Evolutionary conservation across 305 asterid genomes (phyloP), one percentile per base, ranked within the genome.

Genomic region (Fraxinus floribunda): DNA sequence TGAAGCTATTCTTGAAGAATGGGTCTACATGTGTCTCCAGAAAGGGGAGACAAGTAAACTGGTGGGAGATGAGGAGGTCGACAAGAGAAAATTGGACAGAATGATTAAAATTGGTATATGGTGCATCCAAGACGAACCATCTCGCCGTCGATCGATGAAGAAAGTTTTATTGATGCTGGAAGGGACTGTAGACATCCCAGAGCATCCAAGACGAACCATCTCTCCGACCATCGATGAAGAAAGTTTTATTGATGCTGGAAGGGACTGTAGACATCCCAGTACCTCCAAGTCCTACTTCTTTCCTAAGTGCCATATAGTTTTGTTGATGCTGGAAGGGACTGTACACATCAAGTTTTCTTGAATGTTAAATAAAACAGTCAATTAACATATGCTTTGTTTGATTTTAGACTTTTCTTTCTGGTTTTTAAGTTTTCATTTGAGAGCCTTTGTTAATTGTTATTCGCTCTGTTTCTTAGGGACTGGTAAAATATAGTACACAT

Each of bases 191-290:
- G 91, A 88, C 0, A 86, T 89, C 8, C 92, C 94, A 2, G 75
- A n/a, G 86, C 84, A 83, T 83, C 26, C 90, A 88, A 78, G 85
- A 85, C 0, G 83, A 84, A 35, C 86, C 87, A 36, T 84, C 89
- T 6, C 84, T 90, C 15, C 90, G 93, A 34, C 93, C 95, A 11
- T 83, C 91, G 0, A 91, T 90, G 93, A 89, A 87, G 70, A 86
- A 85, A 84, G 92, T 86, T 79, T 9, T 91, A 34, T 85, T 86
- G 4, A 89, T 91, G 92, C 81, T 89, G 39, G 92, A 91, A 77
- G 91, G 93, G 30, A 91, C 92, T 35, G 89, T 88, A 7, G 91
- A 88, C 0, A 86, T 89, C 8, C 92, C 94, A 2, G 75, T 86
- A 30, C 94, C 92, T 24, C 92, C 91, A 9, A 73, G 70, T 80